These are phyloP conservation scores for Globisporangium lucens DNA, from an alignment of 352 stramenopile species.

Conservation along the genomic window DNA sequence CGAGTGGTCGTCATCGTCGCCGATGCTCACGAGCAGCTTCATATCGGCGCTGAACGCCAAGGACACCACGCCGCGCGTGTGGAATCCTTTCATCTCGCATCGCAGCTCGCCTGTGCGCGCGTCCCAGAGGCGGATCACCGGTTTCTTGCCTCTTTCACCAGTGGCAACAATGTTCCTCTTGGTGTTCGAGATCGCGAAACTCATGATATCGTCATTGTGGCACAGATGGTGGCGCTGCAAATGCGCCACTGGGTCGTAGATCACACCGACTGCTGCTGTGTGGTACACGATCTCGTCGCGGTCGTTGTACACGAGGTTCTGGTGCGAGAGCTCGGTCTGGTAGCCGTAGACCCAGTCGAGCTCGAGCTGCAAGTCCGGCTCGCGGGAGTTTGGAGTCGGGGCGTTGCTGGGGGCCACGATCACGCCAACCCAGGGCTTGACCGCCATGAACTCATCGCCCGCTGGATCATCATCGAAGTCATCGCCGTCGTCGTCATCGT, in stretches of 20 bases:
- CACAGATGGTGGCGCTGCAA: slow-evolving; percentile 78
- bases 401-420: slow-evolving; percentile 77
- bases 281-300: slow-evolving; percentile 84
- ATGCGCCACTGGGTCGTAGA: slow-evolving; percentile 68
- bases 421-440: slow-evolving; percentile 86
- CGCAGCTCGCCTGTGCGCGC: slow-evolving; percentile 65
- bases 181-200: slow-evolving; percentile 59
- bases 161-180: slow-evolving; percentile 80
- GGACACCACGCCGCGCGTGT: slow-evolving; percentile 66
- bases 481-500: slow-evolving; percentile 9
- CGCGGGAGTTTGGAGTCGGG: slow-evolving; percentile 52
- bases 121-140: slow-evolving; percentile 81
- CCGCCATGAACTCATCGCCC: slow-evolving; percentile 89
- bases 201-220: slow-evolving; percentile 88
- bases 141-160: slow-evolving; percentile 78
- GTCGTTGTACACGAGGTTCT: slow-evolving; percentile 79
- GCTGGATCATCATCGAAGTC: slow-evolving; percentile 26
- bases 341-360: slow-evolving; percentile 87
- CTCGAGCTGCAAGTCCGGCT: slow-evolving; percentile 59
- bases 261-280: slow-evolving; percentile 82
- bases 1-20: slow-evolving; percentile 81
- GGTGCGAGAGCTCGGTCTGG: slow-evolving; percentile 64
- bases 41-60: slow-evolving; percentile 63
- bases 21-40: slow-evolving; percentile 62
- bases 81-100: slow-evolving; percentile 58